Conservation (phyloP, 441 rosid species). For the Cnidoscolus chayamansa region DNA sequence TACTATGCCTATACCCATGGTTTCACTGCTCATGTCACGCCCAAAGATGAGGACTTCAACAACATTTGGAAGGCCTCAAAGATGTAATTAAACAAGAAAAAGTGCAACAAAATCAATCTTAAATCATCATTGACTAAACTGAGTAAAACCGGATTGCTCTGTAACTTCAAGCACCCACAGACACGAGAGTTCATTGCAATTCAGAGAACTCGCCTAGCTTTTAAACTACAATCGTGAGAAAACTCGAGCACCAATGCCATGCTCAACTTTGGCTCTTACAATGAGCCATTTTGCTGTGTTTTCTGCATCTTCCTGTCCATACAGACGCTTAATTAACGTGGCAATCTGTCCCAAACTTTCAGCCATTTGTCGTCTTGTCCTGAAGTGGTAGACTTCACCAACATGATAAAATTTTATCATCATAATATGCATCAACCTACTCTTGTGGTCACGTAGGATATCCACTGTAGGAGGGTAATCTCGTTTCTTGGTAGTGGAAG, state of each 20-base stretch:
- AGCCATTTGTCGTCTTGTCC: slow-evolving; percentile 87
- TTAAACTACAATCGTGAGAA: slow-evolving; percentile 3
- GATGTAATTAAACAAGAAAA: too few relatives aligned
- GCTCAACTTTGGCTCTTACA: slow-evolving; percentile 1
- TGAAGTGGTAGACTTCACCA: slow-evolving; percentile 83
- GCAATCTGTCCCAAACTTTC: slow-evolving; percentile 80
- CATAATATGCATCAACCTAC: slow-evolving; percentile 80
- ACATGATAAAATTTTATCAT: slow-evolving; percentile 84
- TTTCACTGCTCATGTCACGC: neutral
- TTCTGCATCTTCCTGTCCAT: slow-evolving; percentile 55
- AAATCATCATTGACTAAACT: neutral
- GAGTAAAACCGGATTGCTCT: neutral
- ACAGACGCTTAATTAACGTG: slow-evolving; percentile 65
- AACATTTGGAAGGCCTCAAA: neutral
- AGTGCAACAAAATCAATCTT: neutral
- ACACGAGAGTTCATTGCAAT: slow-evolving; percentile 1
- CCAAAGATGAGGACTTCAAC: neutral
- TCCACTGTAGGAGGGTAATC: slow-evolving; percentile 92
- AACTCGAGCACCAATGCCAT: neutral
- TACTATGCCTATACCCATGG: neutral
- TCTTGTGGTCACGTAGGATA: slow-evolving; percentile 81
- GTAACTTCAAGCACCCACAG: neutral
- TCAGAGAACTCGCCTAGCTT: neutral
- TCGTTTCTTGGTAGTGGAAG: slow-evolving; percentile 72
- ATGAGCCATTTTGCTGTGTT: slow-evolving; percentile 35